phyloP scores from a whole-genome alignment of 2,329 filamentous ascomycete species.

The Thielaviopsis euricoi region DNA sequence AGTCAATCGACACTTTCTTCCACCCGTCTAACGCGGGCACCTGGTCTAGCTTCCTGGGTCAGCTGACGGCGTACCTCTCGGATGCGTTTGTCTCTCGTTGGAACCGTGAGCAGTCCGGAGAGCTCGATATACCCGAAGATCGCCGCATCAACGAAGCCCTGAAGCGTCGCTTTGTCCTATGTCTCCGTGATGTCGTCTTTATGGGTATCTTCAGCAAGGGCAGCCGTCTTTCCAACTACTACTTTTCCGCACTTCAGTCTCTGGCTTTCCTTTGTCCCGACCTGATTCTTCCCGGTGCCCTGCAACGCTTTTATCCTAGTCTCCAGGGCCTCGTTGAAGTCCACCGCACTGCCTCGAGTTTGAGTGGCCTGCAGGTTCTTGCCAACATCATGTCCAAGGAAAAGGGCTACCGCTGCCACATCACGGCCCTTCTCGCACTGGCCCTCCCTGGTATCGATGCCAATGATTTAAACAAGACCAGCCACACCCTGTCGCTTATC shows the following conservation, averaged over 20 bases:
- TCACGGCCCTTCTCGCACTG: conserved; percentile 83
- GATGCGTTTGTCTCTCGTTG: conserved; percentile 96
- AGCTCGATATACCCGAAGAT: conserved; percentile 70
- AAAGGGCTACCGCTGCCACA: conserved; percentile 91
- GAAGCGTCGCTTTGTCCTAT: conserved; percentile 76
- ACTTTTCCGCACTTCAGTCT: conserved; percentile 75
- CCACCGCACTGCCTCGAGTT: conserved; percentile 83
- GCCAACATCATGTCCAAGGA: conserved; percentile 80
- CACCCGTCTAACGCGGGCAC: conserved; percentile 88
- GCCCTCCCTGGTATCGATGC: conserved; percentile 92
- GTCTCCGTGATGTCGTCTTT: conserved; percentile 82
- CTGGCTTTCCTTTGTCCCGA: conserved; percentile 82
- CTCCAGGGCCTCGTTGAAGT: conserved; percentile 95
- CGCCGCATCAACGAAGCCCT: conserved; percentile 65
- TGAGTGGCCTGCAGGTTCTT: conserved; percentile 82
- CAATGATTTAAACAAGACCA: conserved; percentile 91
- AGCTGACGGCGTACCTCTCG: conserved; percentile 79
- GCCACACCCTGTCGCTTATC: conserved; percentile 87
- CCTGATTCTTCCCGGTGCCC: conserved; percentile 76
- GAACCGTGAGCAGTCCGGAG: conserved; percentile 87
- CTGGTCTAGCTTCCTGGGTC: conserved; percentile 81
- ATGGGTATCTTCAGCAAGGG: conserved; percentile 98
- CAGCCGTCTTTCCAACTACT: conserved; percentile 77
- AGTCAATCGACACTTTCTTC: conserved; percentile 96
- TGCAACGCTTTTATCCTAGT: conserved; percentile 93